Evolutionary conservation across 208 protist genomes (phyloP), one percentile per base, ranked within the genome.

Genomic region (Phytomonas sp.): DNA sequence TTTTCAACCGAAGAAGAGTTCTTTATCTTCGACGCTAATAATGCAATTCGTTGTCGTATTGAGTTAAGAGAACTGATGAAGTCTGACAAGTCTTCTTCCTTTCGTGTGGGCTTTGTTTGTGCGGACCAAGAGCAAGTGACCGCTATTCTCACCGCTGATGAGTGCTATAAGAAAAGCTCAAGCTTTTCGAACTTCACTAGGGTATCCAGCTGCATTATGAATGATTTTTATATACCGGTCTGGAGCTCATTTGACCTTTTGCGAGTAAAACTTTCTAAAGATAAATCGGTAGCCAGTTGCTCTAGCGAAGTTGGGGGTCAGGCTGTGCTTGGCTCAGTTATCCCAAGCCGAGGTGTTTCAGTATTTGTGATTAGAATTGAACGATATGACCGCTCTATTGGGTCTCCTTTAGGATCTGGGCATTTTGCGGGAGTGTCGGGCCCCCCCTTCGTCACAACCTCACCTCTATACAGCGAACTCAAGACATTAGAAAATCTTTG

Each of bases 361-460:
- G 81, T 86, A 19, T 97, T 97, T 80, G 75, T 92, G 7, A 70
- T 97, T 31, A 70, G 83, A 40, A 81, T 94, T 66, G 75, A 88
- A 67, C 89, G 89, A 31, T 75, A 72, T 26, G 89, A 94, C 56
- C 72, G 70, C 12, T 60, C 72, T 34, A 62, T 64, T 12, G 89
- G 92, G 29, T 74, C 81, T 4, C 81, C 89, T 14, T 77, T 97
- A 29, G 92, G 87, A 49, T 87, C 82, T 32, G 92, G 92, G 29
- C 91, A 94, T 77, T 97, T 94, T 76, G 88, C 79, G 26, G 92
- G 92, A n/a, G 83, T 97, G 34, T 83, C 79, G 4, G 37, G 88
- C 11, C 71, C 77, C 14, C 80, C 73, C 10, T 93, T 94, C 66
- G 60, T 72, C 31, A 64, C 85, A 32, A 71, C 79, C 19, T 69